Evolutionary conservation across 257 asterid species (phyloP), one percentile per base, ranked within the genome.

Genomic region (Lycium barbarum): DNA sequence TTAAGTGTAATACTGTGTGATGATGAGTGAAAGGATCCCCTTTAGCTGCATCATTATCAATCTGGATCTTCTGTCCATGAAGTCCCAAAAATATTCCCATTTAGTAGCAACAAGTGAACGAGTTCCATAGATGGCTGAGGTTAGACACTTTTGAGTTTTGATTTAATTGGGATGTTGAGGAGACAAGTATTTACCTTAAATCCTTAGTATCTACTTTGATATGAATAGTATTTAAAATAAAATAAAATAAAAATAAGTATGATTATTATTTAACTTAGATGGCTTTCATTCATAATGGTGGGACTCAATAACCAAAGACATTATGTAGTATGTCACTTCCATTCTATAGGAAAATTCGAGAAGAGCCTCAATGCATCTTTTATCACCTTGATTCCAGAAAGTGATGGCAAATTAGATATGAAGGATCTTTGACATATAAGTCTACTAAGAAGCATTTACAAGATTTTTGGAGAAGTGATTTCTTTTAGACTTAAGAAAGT

Each of bases 11-110:
- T 26, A 20, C 9, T 53, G 14, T 49, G 12, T 49, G 82, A 53
- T 47, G 65, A 15, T 76, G 47, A 14, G 43, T 76, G 65, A 76
- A 51, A 76, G 13, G 22, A 76, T 76, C 63, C 59, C 13, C 45
- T 51, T 72, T 26, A 76, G 13, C 63, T 76, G 63, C 63, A 71
- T 76, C 63, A 22, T 51, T 76, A 51, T 76, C 62, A 76, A 13
- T 15, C 20, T 13, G n/a, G 61, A 14, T 55, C 7, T 13, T 55
- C 15, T 55, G n/a, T 55, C 61, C 61, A 55, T 17, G 45, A 13
- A 55, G 61, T 55, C 62, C 8, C 1, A 57, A 57, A 15, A 57
- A 5, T 54, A 13, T 57, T 57, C 20, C 62, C 9, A 57, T 15
- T 6, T 4, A 15, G 10, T 17, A 58, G 65, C 65, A 57, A 57